These are phyloP conservation scores for Bolboschoenus planiculmis DNA, from an alignment of 176 grass and related monocot species.

Conservation along the genomic window DNA sequence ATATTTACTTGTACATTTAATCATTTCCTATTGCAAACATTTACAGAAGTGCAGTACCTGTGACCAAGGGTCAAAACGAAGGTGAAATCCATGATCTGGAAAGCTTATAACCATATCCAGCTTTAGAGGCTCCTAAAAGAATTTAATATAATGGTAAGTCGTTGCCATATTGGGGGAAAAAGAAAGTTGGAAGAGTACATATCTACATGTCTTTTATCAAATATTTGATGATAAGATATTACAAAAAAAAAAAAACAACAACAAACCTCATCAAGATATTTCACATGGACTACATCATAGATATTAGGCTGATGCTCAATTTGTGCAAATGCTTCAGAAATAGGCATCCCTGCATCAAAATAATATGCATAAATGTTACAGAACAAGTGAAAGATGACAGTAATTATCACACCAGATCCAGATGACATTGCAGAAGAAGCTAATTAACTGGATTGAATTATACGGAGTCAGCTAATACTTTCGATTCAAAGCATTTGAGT, in stretches of 20 bases:
- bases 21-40: neutral
- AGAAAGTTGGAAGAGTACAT: neutral
- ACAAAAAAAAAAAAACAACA: neutral
- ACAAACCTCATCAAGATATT: constrained; percentile 92
- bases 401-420: neutral
- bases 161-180: neutral
- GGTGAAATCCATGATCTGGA: constrained; percentile 89
- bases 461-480: too few species aligned
- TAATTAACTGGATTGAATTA: neutral
- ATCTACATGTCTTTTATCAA: neutral
- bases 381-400: constrained; percentile 4
- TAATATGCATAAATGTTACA: neutral
- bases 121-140: constrained; percentile 76
- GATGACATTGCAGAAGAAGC: neutral
- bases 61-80: constrained; percentile 94
- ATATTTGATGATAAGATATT: neutral
- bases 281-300: constrained; percentile 85
- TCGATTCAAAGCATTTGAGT: neutral
- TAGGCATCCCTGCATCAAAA: constrained; percentile 72
- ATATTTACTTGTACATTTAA: neutral
- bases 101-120: constrained; percentile 92
- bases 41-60: constrained; percentile 40
- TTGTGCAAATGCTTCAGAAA: constrained; percentile 78
- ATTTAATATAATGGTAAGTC: neutral
- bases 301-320: constrained; percentile 83